A percentile compares a stretch with the other conserved stretches of the same genome.
Conservation (phyloP, 192 early-diverging fungal genomes). For the Coemansia umbellata region DNA sequence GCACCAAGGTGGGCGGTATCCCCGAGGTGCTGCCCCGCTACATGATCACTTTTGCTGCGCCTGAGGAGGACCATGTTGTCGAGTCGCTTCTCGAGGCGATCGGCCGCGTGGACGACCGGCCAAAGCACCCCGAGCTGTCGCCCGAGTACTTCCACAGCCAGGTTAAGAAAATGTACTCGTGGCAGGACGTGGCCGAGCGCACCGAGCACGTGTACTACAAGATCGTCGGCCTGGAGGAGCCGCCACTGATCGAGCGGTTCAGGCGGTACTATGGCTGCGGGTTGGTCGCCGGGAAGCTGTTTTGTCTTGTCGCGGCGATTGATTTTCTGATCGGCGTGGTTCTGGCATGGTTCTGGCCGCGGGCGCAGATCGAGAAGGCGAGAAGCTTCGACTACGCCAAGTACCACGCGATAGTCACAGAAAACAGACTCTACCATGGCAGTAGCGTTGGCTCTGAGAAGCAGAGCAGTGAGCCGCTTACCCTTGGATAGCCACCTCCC, state of each 20-base stretch:
- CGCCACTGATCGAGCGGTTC: slow-evolving; percentile 75
- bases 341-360: slow-evolving; percentile 79
- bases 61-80: slow-evolving; percentile 80
- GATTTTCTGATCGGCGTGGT: slow-evolving; percentile 79
- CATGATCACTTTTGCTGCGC: slow-evolving; percentile 89
- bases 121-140: slow-evolving; percentile 56
- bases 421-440: no score
- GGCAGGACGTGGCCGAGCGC: slow-evolving; percentile 91
- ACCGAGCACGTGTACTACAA: slow-evolving; percentile 81
- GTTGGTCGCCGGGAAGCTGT: slow-evolving; percentile 84
- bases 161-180: slow-evolving; percentile 93
- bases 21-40: slow-evolving; percentile 91
- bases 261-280: slow-evolving; percentile 85
- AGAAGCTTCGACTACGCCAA: slow-evolving; percentile 52
- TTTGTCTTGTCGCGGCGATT: slow-evolving; percentile 83
- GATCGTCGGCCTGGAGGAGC: slow-evolving; percentile 61
- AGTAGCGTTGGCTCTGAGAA: no score
- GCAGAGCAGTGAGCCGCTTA: no score
- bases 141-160: slow-evolving; percentile 72
- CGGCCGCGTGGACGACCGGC: slow-evolving; percentile 52
- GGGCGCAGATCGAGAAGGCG: slow-evolving; percentile 66
- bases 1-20: slow-evolving; percentile 93
- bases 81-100: slow-evolving; percentile 70
- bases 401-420: slow-evolving; percentile 10
- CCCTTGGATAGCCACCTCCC: no score